Evolutionary conservation across 1,139 yeast species (phyloP), one percentile per base, ranked within the genome.

Genomic region (Taphrina pruni): DNA sequence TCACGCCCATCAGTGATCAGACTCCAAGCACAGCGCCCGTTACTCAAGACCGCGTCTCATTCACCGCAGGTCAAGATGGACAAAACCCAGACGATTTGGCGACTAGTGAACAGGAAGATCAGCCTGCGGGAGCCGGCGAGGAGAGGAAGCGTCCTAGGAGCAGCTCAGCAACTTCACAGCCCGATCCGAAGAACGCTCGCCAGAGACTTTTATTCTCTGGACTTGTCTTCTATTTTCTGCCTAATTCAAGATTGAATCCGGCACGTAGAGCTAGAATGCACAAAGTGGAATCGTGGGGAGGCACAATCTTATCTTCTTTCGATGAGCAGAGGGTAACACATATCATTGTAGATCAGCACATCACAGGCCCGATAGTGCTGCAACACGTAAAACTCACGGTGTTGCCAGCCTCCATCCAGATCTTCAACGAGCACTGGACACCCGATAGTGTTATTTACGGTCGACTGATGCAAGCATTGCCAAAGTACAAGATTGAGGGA

Each of bases 201-300:
- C 38, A 50, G 11, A 50, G 41, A 6, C 48, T 35, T 17, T 14
- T 68, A 12, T 68, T 68, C 55, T 9, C 52, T 7, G 65, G 54
- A 8, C 36, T 39, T 5, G 39, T 48, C 11, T 67, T 69, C 54
- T 61, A 61, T 36, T 69, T 69, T 51, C 39, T 69, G 20, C 71
- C 71, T 20, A 55, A 45, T 48, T 39, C 66, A 12, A 52, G 60
- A n/a, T 12, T 21, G 12, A 50, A 46, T 35, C 39, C 46, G 14
- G 50, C 62, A 20, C 64, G 68, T 8, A 17, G 39, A 7, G 48
- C 45, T 21, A 26, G 65, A 12, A 50, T 45, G 60, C 41, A 69
- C 6, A 43, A 56, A 26, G 68, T 56, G n/a, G 52, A 54, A 32
- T 41, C 52, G 20, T 45, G 21, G 20, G 70, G 70, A 17, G 70